Base-by-base conservation (phyloP, 257 asterid species). In the Voacanga thouarsii region DNA sequence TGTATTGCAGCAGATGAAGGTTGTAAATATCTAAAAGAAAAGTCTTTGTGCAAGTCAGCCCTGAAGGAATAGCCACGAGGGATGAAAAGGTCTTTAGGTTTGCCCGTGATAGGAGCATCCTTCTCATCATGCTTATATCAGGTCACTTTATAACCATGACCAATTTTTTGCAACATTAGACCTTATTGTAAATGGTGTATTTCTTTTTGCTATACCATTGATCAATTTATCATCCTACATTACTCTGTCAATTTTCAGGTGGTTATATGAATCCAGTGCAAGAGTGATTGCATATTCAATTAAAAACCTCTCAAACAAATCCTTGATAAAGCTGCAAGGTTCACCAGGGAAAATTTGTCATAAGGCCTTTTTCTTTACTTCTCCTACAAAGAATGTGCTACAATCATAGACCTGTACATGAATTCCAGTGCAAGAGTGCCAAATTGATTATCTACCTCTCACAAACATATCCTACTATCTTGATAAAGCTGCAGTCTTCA, bases 261-360 rank as follows among this genome's bases (percentile, higher is more conserved):
- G 99, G 99, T 47, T 95, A 92, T 86, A 95, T 91, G 98, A 95
- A 86, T 90, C 99, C 51, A 91, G 96, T 76, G 97, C 98, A 14
- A 89, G 84, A 84, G 96, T 94, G 63, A 92, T 94, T 44, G 93
- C 98, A 23, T 92, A 94, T 86, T 94, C 98, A 15, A 91, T 94
- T 68, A 83, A 82, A 76, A 94, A 94, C 77, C 86, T 94, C 77
- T 84, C 92, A 0, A 84, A 70, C 75, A 94, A 94, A 82, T 89
- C 92, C 10, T 81, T 94, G 88, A 90, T 94, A 71, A 86, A 82
- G 67, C 85, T 90, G 84, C 86, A 79, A 75, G 60, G 81, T 59
- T 72, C 82, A 24, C 56, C 64, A 2, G 78, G 74, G 73, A 77
- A 80, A 75, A 83, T 71, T 72, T 1, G n/a, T 45, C 41, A 45